Base-by-base conservation (phyloP, 257 asterid species). In the Solanum megistacrolobum region DNA sequence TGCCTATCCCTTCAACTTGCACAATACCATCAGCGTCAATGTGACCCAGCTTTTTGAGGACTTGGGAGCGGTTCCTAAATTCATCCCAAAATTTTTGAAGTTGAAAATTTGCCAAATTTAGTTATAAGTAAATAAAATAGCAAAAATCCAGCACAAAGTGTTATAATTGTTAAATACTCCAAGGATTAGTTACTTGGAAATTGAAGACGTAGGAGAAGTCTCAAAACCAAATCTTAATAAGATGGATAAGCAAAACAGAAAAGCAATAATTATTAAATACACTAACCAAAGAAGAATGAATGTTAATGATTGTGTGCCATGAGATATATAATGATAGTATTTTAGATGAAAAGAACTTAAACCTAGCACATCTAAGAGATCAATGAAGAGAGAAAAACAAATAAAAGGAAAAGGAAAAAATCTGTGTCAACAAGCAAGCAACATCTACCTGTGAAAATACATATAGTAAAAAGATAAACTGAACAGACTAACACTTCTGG, bases 31-130 rank as follows among this genome's bases (percentile, higher is more conserved):
- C 98, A 86, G 91, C 85, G 88, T 95, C 99, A 87, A 97, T 93
- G 90, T 97, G 98, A 62, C 99, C 98, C 89, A 97, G 93, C 91
- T 89, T 96, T 90, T 94, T 95, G 83, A 97, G 94, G 85, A 97
- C 98, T 87, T 96, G 95, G 13, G 98, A 97, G 12, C 99, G 98
- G 88, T 96, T 97, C 89, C 94, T 97, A 86, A 97, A 98, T 91
- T 97, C 99, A 89, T 96, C 96, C 18, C 98, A 95, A 39, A 96
- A 96, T 90, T 96, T 97, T 96, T 97, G 98, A 91, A 96, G 98
- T 98, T 97, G 95, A 83, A 89, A 87, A 23, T 4, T 46, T 16
- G 32, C 10, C 31, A 62, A 72, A 34, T 12, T 73, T 41, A 9
- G 14, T 69, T 39, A 4, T 3, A 69, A 71, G 20, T 31, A 86